phyloP scores from a whole-genome alignment of 495 filamentous ascomycete genomes.

The Jackrogersella minutella region DNA sequence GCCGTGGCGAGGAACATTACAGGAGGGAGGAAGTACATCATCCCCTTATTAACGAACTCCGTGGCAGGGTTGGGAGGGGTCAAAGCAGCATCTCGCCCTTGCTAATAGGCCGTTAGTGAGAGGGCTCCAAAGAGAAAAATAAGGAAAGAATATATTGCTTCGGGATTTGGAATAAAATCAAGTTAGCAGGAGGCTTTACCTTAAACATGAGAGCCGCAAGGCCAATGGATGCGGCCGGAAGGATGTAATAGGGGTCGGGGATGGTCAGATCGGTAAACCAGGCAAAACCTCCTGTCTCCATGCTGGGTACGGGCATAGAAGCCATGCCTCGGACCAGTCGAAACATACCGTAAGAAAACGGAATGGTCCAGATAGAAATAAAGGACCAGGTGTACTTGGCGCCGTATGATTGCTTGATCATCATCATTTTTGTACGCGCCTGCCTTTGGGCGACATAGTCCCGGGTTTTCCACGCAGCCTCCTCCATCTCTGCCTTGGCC shows the following conservation, averaged over 20 bases:
- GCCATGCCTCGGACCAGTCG: slow-evolving; percentile 78
- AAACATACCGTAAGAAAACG: slow-evolving; percentile 82
- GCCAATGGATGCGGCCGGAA: slow-evolving; percentile 64
- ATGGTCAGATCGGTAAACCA: slow-evolving; percentile 87
- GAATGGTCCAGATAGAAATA: slow-evolving; percentile 68
- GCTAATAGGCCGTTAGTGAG: slow-evolving; percentile 32
- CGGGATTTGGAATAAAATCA: background rate
- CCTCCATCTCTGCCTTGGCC: slow-evolving; percentile 55
- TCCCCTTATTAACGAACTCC: slow-evolving; percentile 55
- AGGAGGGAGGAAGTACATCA: slow-evolving; percentile 67
- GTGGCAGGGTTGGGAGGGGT: slow-evolving; percentile 43
- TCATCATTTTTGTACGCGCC: slow-evolving; percentile 54
- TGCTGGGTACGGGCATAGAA: slow-evolving; percentile 76
- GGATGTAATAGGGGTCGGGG: slow-evolving; percentile 74
- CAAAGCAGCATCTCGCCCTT: slow-evolving; percentile 46
- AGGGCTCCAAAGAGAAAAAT: slow-evolving; percentile 33
- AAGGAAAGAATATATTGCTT: background rate
- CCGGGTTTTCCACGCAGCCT: slow-evolving; percentile 46
- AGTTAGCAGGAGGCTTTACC: slow-evolving; percentile 50
- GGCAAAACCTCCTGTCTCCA: slow-evolving; percentile 70
- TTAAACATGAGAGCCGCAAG: slow-evolving; percentile 57
- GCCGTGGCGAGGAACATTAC: slow-evolving; percentile 68
- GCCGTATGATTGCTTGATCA: slow-evolving; percentile 60
- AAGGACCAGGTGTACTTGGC: slow-evolving; percentile 62
- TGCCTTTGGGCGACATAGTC: slow-evolving; percentile 56